These are phyloP conservation scores for Peronospora farinosa DNA, from an alignment of 352 stramenopile species.

Conservation along the genomic window DNA sequence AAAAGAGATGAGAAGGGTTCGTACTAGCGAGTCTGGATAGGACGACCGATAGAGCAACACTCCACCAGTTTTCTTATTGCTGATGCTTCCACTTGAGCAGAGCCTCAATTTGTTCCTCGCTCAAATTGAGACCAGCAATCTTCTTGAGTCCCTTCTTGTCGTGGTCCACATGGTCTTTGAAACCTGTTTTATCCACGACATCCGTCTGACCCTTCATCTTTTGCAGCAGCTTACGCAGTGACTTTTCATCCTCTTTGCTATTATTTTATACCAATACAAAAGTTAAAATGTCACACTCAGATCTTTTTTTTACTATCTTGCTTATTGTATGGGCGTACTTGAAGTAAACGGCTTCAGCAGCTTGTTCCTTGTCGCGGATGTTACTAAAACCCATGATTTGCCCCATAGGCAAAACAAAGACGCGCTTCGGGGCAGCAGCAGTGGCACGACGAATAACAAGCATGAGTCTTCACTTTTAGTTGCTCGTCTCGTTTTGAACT, in stretches of 20 bases:
- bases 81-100: constrained; percentile 89
- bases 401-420: constrained; percentile 35
- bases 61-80: constrained; percentile 39
- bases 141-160: constrained; percentile 68
- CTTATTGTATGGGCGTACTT: constrained; percentile 48
- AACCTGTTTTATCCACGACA: constrained; percentile 45
- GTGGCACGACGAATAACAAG: constrained; percentile 56
- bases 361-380: constrained; percentile 70
- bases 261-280: constrained; percentile 1
- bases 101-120: constrained; percentile 59
- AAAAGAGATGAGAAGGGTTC: constrained; percentile 1
- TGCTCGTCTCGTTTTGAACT: constrained; percentile 19
- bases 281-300: not conserved
- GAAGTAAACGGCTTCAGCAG: constrained; percentile 72
- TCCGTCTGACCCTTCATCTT: constrained; percentile 85
- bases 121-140: constrained; percentile 58
- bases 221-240: constrained; percentile 80
- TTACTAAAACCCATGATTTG: constrained; percentile 45
- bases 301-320: constrained; percentile 5
- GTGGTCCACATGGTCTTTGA: constrained; percentile 68
- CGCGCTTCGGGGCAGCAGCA: constrained; percentile 39
- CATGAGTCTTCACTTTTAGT: constrained; percentile 31
- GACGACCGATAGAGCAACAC: constrained; percentile 1
- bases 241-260: constrained; percentile 85
- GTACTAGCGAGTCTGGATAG: not conserved